phyloP scores from a whole-genome alignment of 352 stramenopile genomes.

The Phytopythium ostracodes region DNA sequence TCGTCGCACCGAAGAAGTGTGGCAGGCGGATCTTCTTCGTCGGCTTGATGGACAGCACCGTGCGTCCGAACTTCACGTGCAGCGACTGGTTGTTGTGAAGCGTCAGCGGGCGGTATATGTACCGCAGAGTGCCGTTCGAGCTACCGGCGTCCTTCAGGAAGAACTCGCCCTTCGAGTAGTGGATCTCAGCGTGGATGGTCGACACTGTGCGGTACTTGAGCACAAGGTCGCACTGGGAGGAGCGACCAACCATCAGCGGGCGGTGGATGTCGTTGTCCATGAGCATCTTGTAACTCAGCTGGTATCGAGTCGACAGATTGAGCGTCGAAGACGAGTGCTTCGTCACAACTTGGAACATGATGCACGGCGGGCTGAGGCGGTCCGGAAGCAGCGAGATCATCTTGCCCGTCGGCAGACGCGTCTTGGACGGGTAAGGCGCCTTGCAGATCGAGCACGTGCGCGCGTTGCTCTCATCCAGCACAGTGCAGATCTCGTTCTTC shows the following conservation, averaged over 20 bases:
- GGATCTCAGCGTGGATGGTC: conserved; percentile 92
- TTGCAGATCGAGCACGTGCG: conserved; percentile 87
- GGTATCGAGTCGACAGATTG: conserved; percentile 82
- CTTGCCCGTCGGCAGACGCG: conserved; percentile 62
- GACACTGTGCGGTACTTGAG: conserved; percentile 95
- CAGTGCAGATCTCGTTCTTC: conserved; percentile 87
- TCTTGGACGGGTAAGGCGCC: conserved; percentile 79
- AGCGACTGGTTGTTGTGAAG: conserved; percentile 88
- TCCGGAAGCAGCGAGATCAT: conserved; percentile 75
- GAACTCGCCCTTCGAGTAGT: conserved; percentile 93
- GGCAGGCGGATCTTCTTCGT: conserved; percentile 87
- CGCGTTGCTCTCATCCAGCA: conserved; percentile 80
- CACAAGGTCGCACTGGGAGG: conserved; percentile 92
- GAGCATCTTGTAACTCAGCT: conserved; percentile 90
- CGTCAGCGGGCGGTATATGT: conserved; percentile 92
- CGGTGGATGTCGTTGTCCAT: conserved; percentile 91
- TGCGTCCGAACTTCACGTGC: conserved; percentile 85
- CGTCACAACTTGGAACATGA: conserved; percentile 88
- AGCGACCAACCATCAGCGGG: conserved; percentile 90
- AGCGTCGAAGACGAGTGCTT: conserved; percentile 84
- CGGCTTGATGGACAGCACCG: conserved; percentile 84
- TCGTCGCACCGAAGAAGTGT: conserved; percentile 70
- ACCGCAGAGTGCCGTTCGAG: conserved; percentile 93
- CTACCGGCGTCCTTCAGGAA: conserved; percentile 92
- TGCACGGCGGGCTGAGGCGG: conserved; percentile 66